Conservation (phyloP, 352 stramenopile species). For the Blastocystis sp. region DNA sequence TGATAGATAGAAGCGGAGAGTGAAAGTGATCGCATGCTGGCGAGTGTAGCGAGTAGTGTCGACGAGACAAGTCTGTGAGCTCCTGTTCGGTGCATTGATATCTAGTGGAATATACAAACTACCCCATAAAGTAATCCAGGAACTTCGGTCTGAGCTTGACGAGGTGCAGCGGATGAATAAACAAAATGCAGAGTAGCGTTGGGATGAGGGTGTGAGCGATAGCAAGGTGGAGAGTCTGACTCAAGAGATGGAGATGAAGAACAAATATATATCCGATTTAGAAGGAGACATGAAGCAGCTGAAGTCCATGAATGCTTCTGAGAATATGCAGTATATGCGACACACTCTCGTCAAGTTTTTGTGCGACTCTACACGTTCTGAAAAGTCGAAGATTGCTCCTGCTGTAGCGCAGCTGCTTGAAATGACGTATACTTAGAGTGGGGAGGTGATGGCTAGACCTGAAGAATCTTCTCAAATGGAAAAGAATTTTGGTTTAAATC, state of each 20-base stretch:
- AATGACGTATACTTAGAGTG: background rate
- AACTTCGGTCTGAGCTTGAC: slow-evolving; percentile 4
- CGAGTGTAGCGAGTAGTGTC: background rate
- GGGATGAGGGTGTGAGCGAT: background rate
- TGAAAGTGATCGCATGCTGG: slow-evolving; percentile 13
- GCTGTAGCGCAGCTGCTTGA: slow-evolving; percentile 45
- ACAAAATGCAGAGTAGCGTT: background rate
- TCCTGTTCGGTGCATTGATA: background rate
- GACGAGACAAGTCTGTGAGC: background rate
- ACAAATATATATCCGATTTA: slow-evolving; percentile 18
- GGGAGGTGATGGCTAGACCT: background rate
- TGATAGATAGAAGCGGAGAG: slow-evolving; percentile 20
- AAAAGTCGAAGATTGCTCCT: slow-evolving; percentile 22
- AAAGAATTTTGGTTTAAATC: slow-evolving; percentile 9
- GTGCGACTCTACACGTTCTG: slow-evolving; percentile 16
- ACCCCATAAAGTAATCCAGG: slow-evolving; percentile 40
- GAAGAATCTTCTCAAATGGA: slow-evolving; percentile 2
- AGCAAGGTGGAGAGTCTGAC: background rate
- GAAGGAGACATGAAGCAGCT: slow-evolving; percentile 57
- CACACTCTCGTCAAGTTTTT: slow-evolving; percentile 59
- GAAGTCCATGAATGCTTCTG: background rate
- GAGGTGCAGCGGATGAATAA: background rate
- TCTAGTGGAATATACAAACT: slow-evolving; percentile 44
- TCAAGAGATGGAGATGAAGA: slow-evolving; percentile 39
- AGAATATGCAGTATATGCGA: slow-evolving; percentile 57